phyloP scores from a whole-genome alignment of 306 rosid species.

The Oxytropis ochrocephala region DNA sequence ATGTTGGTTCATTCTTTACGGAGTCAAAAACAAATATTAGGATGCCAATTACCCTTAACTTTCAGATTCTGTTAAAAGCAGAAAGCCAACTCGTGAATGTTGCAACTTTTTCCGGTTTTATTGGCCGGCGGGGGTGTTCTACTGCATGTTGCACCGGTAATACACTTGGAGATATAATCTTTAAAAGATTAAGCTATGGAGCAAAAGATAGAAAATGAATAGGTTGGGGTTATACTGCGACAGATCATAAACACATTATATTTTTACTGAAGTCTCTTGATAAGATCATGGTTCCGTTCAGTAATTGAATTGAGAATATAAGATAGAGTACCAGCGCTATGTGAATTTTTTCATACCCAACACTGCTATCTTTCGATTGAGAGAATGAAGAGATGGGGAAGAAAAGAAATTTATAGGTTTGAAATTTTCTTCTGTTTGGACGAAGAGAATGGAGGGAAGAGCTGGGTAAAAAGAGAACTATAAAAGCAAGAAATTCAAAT shows the following conservation, averaged over 20 bases:
- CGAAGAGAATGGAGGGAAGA: not conserved
- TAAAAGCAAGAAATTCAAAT: not conserved
- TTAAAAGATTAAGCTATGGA: not conserved
- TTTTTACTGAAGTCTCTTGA: not conserved
- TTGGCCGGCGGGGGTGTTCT: not conserved
- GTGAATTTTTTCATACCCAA: not conserved
- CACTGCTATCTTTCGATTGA: not conserved
- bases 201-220: not conserved
- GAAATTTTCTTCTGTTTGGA: not conserved
- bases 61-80: not conserved
- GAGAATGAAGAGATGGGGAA: not conserved
- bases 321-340: not conserved
- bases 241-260: not conserved
- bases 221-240: not conserved
- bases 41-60: not conserved
- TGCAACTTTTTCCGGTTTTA: not conserved
- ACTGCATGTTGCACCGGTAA: not conserved
- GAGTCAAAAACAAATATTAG: not conserved
- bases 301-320: not conserved
- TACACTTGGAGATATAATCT: not conserved
- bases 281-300: not conserved
- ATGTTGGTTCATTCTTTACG: slow-evolving; percentile 1
- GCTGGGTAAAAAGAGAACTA: not conserved
- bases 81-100: not conserved
- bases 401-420: not conserved